Evolutionary conservation across 306 rosid genomes (phyloP), one percentile per base, ranked within the genome.

Genomic region (Urtica urens): DNA sequence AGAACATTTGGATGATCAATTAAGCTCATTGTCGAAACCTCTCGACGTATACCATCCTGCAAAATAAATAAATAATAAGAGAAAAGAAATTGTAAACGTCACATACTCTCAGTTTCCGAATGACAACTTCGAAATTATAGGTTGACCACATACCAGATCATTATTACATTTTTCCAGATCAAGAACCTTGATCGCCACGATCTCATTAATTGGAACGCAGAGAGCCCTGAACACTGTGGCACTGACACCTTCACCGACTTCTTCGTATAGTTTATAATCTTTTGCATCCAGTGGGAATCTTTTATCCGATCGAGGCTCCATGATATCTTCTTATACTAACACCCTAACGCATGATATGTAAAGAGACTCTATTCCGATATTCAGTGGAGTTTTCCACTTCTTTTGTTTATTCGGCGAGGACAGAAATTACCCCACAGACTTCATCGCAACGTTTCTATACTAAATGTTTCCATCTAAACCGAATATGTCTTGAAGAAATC

Each of bases 231-330:
- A 57, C 57, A 88, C 97, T 0, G 90, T 67, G 58, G 97, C 97
- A 12, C 97, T 88, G 40, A 88, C 95, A 15, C 97, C 97, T 70
- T 88, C 97, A 53, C 97, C 97, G 48, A 88, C 97, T 73, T 88
- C 95, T 84, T 88, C 97, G 45, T 88, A 88, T 60, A 88, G 72
- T 62, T 77, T 81, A 50, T 88, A 88, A 62, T 88, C 84, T 50
- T 72, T 67, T 27, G 95, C 94, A 63, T 63, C 63, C 47, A 84
- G 74, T 60, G 97, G 97, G 70, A 58, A 88, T 42, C 42, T 73
- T 60, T 78, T 88, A 54, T 78, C 86, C 23, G 61, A 53, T 49
- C 55, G 55, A 45, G 35, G 51, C 67, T 72, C 90, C 97, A 84
- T 84, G 72, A 52, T 78, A 54, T 45, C 60, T 73, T 65, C 62